These are phyloP conservation scores for Wickerhamomyces bovis DNA, from an alignment of 805 yeast species.

Conservation along the genomic window DNA sequence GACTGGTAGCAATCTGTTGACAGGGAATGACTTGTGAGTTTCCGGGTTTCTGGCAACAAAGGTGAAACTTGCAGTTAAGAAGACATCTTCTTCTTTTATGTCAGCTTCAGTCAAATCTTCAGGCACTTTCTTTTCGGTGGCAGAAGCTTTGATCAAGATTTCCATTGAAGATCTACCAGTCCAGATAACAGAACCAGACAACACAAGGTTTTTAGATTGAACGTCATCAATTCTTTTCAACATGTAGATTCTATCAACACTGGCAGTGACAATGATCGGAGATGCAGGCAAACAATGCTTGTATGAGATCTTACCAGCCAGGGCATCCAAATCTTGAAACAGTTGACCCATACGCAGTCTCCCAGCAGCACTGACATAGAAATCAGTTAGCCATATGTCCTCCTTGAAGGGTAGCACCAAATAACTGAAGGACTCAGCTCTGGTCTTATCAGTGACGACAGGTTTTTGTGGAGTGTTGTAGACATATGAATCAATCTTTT, in stretches of 20 bases:
- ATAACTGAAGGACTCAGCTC: constrained; percentile 70
- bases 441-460: constrained; percentile 63
- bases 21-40: constrained; percentile 85
- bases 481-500: constrained; percentile 60
- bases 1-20: constrained; percentile 72
- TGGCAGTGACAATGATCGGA: constrained; percentile 93
- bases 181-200: constrained; percentile 92
- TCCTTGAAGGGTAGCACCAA: constrained; percentile 76
- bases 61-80: constrained; percentile 86
- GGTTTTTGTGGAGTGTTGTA: constrained; percentile 70
- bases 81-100: constrained; percentile 61
- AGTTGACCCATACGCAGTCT: constrained; percentile 86
- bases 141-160: constrained; percentile 83
- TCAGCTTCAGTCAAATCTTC: constrained; percentile 46
- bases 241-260: constrained; percentile 87
- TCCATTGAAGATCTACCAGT: constrained; percentile 96
- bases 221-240: constrained; percentile 79
- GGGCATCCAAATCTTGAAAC: constrained; percentile 89
- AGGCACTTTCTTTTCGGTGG: constrained; percentile 55
- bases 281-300: constrained; percentile 92
- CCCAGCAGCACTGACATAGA: constrained; percentile 88
- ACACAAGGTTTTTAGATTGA: constrained; percentile 63
- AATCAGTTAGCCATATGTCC: constrained; percentile 76
- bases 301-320: constrained; percentile 91
- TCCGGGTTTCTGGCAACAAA: constrained; percentile 93